Evolutionary conservation across 768 basidiomycete genomes (phyloP), one percentile per base, ranked within the genome.

Genomic region (Pisolithus sp.): DNA sequence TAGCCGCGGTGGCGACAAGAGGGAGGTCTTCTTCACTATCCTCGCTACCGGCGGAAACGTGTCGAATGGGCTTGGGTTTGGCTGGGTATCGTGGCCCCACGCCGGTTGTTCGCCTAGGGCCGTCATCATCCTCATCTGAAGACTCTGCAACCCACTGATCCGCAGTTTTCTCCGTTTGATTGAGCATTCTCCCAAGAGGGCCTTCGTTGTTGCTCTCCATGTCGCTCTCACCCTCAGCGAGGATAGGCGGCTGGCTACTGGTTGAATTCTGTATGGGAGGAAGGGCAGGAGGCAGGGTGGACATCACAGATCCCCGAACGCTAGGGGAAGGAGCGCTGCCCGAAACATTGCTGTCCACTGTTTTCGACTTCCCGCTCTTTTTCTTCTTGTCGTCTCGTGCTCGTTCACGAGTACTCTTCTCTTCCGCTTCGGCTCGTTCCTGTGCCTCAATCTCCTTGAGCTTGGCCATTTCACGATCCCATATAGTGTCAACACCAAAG

Each of bases 401-500:
- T 45, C 70, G 76, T 52, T 82, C 78, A 48, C 62, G 66, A 46
- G 65, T 72, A 62, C 60, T 71, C 48, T 70, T 74, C 31, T 73
- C 77, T 53, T 81, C 80, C n/a, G 75, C 77, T 51, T 81, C 83
- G 10, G 60, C 63, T 50, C 71, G 76, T 63, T 93, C 92, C 48
- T 60, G 65, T 12, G 80, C 83, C 65, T 95, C 85, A 0, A 93
- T 88, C 53, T 82, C 75, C 55, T 80, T 80, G 48, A 95, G 72
- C 65, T 89, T 95, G 17, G 69, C 79, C 75, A 93, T 78, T 68
- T 96, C 93, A 38, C 81, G 77, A 62, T 94, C 87, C 93, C 93
- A 95, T 9, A 95, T 61, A n/a, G 86, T 87, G 66, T 96, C 93
- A 1, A 89, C 86, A 2, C 93, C 93, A 61, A 95, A 96, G 9